phyloP scores from a whole-genome alignment of 2,329 filamentous ascomycete species.

The Cryphonectria carpinicola region DNA sequence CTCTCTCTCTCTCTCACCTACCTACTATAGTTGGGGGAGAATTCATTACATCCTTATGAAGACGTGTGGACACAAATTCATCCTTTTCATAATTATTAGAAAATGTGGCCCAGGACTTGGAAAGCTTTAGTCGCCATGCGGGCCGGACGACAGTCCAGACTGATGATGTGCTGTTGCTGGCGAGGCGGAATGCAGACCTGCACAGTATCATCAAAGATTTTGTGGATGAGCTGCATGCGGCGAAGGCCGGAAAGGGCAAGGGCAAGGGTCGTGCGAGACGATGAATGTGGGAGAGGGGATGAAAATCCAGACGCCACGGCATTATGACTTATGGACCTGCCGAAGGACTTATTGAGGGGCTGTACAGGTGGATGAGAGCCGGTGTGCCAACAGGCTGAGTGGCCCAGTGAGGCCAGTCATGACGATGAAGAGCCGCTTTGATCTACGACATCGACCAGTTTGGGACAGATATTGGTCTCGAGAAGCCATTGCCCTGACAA shows the following conservation, averaged over 20 bases:
- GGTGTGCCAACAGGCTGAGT: too few species aligned
- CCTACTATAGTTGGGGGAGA: background rate
- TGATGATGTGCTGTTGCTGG: slow-evolving; percentile 86
- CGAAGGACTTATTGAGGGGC: background rate
- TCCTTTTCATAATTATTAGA: slow-evolving; percentile 45
- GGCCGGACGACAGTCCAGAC: slow-evolving; percentile 78
- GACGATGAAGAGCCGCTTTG: background rate
- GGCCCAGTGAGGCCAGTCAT: background rate
- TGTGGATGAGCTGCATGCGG: slow-evolving; percentile 63
- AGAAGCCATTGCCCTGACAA: background rate
- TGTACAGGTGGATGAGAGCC: background rate
- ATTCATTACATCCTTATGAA: background rate
- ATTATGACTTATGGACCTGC: background rate
- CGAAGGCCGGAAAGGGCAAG: slow-evolving; percentile 38
- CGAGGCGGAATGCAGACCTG: slow-evolving; percentile 84
- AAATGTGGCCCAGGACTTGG: slow-evolving; percentile 60
- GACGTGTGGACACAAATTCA: background rate
- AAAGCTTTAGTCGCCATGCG: slow-evolving; percentile 71
- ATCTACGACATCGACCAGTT: background rate
- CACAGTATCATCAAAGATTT: slow-evolving; percentile 73
- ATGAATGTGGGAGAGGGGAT: slow-evolving; percentile 28
- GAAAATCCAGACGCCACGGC: background rate
- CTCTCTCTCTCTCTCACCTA: background rate
- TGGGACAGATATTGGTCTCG: background rate
- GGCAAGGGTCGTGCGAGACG: slow-evolving; percentile 38